Base-by-base conservation (phyloP, 768 basidiomycete species). In the Trametes meyenii region DNA sequence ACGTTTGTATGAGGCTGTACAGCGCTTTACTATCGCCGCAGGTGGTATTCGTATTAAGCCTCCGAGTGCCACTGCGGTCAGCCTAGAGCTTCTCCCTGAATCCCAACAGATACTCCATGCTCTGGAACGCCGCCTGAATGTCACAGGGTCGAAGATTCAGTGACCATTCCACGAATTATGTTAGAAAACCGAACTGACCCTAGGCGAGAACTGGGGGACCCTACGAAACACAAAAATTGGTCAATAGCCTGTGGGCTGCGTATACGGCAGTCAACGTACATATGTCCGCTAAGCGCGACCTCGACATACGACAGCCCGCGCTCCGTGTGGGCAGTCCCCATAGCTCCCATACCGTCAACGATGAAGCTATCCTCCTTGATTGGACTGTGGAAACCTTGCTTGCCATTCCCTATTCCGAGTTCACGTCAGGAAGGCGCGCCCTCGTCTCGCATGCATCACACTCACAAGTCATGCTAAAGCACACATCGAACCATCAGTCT, bases 361-460 rank as follows among this genome's bases (percentile, higher is more conserved):
- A 89, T 70, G 76, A 91, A 87, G 61, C 82, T 86, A 62, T 90
- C 88, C 23, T 81, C 74, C 12, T 71, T 68, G 45, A 89, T 87
- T 6, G 86, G 87, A 0, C 79, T 85, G 62, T 86, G 88, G 82
- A 91, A 90, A 0, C 89, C 89, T 76, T 91, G 89, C 52, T 75
- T 38, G 0, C 87, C 86, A 58, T 76, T 77, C 88, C 84, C 83
- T 83, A 77, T 1, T 12, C 13, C 29, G 29, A 23, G 75, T n/a
- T 17, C 23, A 11, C 8, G 5, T 56, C 19, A 56, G 55, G 16
- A 3, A 26, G 14, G 19, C 26, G 14, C n/a, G 35, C 46, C 2
- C 13, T 16, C 46, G n/a, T n/a, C n/a, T n/a, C n/a, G n/a, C n/a
- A n/a, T n/a, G n/a, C 26, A 24, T 24, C n/a, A 53, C 17, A 69